phyloP scores from a whole-genome alignment of 345 rosid species.

The Pistacia atlantica region DNA sequence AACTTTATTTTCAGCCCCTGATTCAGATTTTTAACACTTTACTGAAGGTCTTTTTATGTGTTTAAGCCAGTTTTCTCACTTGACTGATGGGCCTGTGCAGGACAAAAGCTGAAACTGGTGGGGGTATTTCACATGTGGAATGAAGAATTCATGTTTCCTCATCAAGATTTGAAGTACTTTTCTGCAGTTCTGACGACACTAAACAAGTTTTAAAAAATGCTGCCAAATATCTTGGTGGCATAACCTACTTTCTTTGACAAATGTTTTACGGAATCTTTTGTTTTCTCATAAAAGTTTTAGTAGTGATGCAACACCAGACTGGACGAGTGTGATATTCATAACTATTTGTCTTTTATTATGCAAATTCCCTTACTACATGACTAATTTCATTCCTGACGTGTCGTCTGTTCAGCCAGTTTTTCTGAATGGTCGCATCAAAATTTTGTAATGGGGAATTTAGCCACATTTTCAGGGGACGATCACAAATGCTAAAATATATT shows the following conservation, averaged over 20 bases:
- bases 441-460: too few species aligned
- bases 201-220: background rate
- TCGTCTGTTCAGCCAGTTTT: background rate
- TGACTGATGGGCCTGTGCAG: conserved; percentile 38
- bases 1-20: too few species aligned
- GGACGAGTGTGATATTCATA: background rate
- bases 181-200: background rate
- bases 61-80: too few species aligned
- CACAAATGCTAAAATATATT: too few species aligned
- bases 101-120: conserved; percentile 64
- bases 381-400: background rate
- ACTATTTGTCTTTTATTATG: background rate
- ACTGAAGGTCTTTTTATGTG: too few species aligned
- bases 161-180: background rate
- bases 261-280: background rate
- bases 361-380: background rate
- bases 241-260: background rate
- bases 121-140: conserved; percentile 65
- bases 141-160: conserved; percentile 32
- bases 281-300: background rate
- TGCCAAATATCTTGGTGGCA: background rate
- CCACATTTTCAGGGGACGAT: too few species aligned
- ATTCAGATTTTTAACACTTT: too few species aligned
- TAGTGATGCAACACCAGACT: background rate
- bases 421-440: background rate